Conservation (phyloP, 345 rosid genomes). For the Rhizophora apiculata region DNA sequence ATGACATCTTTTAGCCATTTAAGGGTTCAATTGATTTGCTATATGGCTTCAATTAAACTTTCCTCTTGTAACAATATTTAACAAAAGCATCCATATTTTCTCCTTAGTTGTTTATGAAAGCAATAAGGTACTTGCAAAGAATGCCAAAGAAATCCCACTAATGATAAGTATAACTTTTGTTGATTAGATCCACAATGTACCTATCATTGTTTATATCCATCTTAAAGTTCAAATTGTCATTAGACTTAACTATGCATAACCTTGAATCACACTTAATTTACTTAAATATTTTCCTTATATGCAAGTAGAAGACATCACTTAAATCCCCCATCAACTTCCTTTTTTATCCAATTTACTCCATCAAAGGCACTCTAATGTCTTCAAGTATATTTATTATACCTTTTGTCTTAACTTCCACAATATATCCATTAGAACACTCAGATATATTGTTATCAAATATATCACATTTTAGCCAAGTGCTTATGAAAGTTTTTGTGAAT, state of each 20-base stretch:
- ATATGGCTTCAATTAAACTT: neutral
- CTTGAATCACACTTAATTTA: neutral
- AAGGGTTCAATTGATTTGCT: neutral
- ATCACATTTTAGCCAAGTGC: neutral
- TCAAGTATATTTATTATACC: neutral
- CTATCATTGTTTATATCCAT: neutral
- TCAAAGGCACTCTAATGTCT: neutral
- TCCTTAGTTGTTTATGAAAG: neutral
- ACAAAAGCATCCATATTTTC: neutral
- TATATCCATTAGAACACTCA: neutral
- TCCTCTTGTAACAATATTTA: neutral
- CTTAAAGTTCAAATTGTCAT: neutral
- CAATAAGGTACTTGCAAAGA: neutral
- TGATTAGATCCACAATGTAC: neutral
- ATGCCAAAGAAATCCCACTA: neutral
- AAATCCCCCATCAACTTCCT: neutral
- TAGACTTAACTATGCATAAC: neutral
- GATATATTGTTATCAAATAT: neutral
- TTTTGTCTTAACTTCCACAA: neutral
- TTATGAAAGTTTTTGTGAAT: neutral
- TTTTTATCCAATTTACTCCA: neutral
- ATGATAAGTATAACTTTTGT: neutral
- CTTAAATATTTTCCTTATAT: neutral
- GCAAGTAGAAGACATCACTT: neutral
- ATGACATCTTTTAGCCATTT: neutral